Conservation (phyloP, 1,284 basidiomycete species). For the Inonotus obliquus region DNA sequence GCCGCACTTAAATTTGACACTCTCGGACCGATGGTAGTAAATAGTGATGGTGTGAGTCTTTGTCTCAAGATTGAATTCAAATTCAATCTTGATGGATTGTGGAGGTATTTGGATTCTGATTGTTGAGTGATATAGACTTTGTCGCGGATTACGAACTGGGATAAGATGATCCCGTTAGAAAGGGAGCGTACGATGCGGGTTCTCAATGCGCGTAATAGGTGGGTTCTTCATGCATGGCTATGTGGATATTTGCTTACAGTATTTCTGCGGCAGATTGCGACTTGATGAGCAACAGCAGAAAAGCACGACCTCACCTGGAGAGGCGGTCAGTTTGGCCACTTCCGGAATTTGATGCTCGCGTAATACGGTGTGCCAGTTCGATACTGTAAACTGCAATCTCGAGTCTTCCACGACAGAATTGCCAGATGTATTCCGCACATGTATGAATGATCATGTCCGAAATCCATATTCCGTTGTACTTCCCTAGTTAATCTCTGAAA, state of each 20-base stretch:
- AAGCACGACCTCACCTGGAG: background rate
- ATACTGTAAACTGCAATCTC: background rate
- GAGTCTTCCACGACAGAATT: no score
- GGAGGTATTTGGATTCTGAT: background rate
- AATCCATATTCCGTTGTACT: background rate
- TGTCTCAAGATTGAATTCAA: background rate
- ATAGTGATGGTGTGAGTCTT: constrained; percentile 22
- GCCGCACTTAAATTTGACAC: constrained; percentile 19
- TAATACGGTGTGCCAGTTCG: background rate
- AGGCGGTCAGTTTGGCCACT: background rate
- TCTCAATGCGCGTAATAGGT: constrained; percentile 11
- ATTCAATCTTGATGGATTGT: background rate
- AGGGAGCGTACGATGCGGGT: constrained; percentile 11
- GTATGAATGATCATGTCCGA: background rate
- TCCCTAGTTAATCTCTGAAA: background rate
- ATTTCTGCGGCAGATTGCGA: background rate
- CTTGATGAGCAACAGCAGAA: constrained; percentile 8
- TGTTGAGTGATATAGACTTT: constrained; percentile 1
- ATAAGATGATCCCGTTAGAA: constrained; percentile 9
- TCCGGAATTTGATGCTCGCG: background rate
- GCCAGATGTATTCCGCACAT: background rate
- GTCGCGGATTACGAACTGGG: constrained; percentile 13
- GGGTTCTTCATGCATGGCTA: background rate
- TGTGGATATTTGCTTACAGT: background rate
- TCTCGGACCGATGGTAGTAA: constrained; percentile 23